Base-by-base conservation (phyloP, 2,329 filamentous ascomycete genomes). In the Aureobasidium sp. region DNA sequence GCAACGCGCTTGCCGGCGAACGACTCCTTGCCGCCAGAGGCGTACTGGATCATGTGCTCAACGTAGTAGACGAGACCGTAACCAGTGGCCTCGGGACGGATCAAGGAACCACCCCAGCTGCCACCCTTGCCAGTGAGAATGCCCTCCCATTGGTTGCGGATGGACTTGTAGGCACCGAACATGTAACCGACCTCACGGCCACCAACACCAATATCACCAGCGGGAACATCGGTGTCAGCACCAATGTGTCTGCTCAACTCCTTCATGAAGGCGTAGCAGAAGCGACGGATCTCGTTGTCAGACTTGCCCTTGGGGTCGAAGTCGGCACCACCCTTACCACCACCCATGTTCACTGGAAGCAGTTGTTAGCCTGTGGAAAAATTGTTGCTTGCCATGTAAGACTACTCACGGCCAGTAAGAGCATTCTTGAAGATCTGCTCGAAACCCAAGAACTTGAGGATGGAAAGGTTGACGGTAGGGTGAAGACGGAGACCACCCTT, bases 401-500 rank as follows among this genome's bases (percentile, higher is more conserved):
- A 59, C 10, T 64, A 85, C 89, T 82, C 81, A 92, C 89, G 80
- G 73, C 94, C 94, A 65, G 94, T 97, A 69, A 97, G 82, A 69
- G 94, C 94, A 90, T 97, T 97, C 86, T 97, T 97, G 85, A 97
- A 97, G 80, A 93, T 95, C 82, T 97, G 94, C 86, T 99, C 94
- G 73, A 97, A 97, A 68, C 93, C 94, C 74, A 99, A 84, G 81
- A 97, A 97, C 83, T 99, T 99, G 72, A 99, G 85, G 72, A 85
- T 82, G 63, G 80, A 84, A 60, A 87, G 80, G 75, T 87, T 94
- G 77, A 94, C 90, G 12, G 87, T 87, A 66, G 93, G 94, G 78
- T 99, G 94, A 78, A 99, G 91, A 70, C 94, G 85, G 69, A 97
- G 87, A 75, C 94, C 94, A 68, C 94, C 94, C 85, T 97, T 97